Conservation (phyloP, 2,329 filamentous ascomycete genomes). For the Malbranchea zuffiana region DNA sequence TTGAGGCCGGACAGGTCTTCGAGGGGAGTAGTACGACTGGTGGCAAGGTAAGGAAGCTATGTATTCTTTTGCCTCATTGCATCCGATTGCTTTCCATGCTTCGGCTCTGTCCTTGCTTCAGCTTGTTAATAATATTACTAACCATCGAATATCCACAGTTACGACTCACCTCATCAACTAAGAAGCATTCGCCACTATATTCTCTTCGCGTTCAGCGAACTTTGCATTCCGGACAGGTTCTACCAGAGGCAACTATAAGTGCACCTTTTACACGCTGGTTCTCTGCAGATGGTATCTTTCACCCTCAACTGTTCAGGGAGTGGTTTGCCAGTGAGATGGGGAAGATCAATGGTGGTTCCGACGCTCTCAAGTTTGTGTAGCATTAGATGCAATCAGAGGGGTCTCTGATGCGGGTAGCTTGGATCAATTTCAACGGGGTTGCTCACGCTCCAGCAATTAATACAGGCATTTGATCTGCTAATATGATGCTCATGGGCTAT, state of each 20-base stretch:
- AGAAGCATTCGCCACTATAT: conserved; percentile 76
- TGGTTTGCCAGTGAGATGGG: conserved; percentile 49
- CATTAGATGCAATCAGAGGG: too few relatives aligned
- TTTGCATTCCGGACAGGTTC: conserved; percentile 29
- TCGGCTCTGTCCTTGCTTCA: background rate
- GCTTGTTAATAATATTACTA: background rate
- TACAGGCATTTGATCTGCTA: too few relatives aligned
- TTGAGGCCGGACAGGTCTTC: conserved; percentile 76
- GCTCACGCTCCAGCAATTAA: too few relatives aligned
- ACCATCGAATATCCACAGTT: conserved; percentile 43
- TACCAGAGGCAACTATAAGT: conserved; percentile 40
- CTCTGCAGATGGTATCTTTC: conserved; percentile 45
- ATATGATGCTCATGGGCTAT: too few relatives aligned
- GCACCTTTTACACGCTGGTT: conserved; percentile 54
- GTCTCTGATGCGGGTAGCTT: too few relatives aligned
- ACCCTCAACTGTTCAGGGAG: conserved; percentile 50
- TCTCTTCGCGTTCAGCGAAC: conserved; percentile 52
- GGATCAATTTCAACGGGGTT: too few relatives aligned
- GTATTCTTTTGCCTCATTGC: conserved; percentile 10
- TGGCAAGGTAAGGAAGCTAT: conserved; percentile 52
- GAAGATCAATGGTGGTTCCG: too few relatives aligned
- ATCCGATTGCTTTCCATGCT: background rate
- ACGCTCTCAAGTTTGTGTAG: too few relatives aligned
- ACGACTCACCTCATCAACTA: conserved; percentile 57
- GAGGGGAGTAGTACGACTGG: conserved; percentile 59